phyloP scores from a whole-genome alignment of 768 basidiomycete species.

The Tylopilus cervinicoccineus region DNA sequence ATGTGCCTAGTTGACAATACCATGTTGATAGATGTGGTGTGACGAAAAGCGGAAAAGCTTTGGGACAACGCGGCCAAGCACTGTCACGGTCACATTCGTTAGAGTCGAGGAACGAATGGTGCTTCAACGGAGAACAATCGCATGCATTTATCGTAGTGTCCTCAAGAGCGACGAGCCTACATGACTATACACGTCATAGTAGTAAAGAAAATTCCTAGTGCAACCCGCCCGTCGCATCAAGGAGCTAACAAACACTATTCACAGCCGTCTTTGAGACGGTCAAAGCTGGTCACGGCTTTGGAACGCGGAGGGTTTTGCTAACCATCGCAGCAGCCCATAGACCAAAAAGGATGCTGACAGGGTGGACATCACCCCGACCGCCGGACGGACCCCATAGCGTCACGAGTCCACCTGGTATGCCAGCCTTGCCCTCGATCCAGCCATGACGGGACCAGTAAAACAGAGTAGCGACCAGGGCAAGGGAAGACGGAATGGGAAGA shows the following conservation, averaged over 20 bases:
- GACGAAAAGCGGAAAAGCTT: too few relatives aligned
- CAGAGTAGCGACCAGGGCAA: conserved; percentile 73
- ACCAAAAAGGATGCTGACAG: conserved; percentile 71
- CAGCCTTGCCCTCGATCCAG: conserved; percentile 76
- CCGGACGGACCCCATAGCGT: conserved; percentile 69
- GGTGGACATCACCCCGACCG: conserved; percentile 82
- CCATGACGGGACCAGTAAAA: conserved; percentile 81
- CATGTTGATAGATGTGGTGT: too few relatives aligned
- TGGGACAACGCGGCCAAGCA: too few relatives aligned
- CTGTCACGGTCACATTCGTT: too few relatives aligned
- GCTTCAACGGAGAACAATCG: too few relatives aligned
- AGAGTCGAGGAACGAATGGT: too few relatives aligned
- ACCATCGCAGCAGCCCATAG: conserved; percentile 96
- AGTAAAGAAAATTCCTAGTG: conserved; percentile 4
- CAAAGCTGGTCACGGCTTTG: conserved; percentile 53
- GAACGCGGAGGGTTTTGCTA: conserved; percentile 90
- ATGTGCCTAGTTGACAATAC: not conserved
- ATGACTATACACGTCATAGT: not conserved
- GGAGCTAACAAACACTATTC: not conserved
- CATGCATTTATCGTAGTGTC: conserved; percentile 15
- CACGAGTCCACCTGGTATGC: conserved; percentile 71
- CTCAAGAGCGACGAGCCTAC: conserved; percentile 9
- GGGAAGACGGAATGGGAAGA: conserved; percentile 90
- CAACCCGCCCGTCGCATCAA: conserved; percentile 2
- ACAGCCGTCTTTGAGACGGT: not conserved